Conservation (phyloP, 176 grass and related monocot species). For the Triticum turgidum region DNA sequence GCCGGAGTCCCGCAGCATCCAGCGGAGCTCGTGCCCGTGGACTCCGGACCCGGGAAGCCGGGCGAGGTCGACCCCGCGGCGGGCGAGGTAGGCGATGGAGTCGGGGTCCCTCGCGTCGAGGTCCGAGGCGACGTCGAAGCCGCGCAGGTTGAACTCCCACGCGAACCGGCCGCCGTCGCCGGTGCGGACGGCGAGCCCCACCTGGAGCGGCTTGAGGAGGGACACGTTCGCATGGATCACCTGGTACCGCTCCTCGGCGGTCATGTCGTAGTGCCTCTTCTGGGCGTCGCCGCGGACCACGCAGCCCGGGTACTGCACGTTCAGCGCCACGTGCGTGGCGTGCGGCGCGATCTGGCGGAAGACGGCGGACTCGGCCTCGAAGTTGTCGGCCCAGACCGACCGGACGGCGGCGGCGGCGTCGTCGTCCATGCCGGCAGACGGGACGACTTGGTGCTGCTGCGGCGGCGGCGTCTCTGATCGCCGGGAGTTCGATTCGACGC, state of each 20-base stretch:
- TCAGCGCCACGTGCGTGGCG: not conserved
- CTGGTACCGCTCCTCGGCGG: not conserved
- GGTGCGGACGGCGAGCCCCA: constrained; percentile 6
- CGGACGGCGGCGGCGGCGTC: not conserved
- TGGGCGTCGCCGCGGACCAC: not conserved
- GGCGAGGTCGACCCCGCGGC: not conserved
- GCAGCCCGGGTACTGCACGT: constrained; percentile 18
- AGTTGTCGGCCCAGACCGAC: not conserved
- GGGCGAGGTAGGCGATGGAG: constrained; percentile 12
- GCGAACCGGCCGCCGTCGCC: not conserved
- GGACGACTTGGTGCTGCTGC: not conserved
- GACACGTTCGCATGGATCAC: not conserved
- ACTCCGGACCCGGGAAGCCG: not conserved
- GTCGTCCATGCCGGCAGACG: not conserved
- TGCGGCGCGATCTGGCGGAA: not conserved
- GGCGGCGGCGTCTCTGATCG: not conserved
- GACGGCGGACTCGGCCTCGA: not conserved
- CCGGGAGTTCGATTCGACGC: no score
- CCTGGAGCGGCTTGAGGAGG: not conserved
- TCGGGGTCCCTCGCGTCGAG: not conserved
- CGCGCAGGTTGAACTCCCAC: not conserved
- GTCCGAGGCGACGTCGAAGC: not conserved
- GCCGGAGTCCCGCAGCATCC: not conserved
- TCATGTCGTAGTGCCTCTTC: not conserved
- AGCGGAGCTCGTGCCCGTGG: not conserved